Base-by-base conservation (phyloP, 345 rosid species). In the Gossypium herbaceum region DNA sequence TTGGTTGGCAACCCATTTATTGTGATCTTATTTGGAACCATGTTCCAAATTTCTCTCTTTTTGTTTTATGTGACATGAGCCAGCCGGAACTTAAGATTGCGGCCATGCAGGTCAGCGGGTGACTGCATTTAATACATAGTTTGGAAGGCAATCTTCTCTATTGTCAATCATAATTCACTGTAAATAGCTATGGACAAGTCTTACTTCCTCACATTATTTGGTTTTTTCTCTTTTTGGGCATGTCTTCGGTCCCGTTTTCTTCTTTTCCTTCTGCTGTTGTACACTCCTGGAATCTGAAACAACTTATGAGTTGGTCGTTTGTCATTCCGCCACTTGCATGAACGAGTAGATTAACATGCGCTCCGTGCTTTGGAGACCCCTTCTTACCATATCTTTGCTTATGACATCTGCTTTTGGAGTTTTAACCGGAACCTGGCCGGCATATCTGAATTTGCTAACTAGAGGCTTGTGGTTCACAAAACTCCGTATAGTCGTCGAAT, bases 251-350 rank as follows among this genome's bases (percentile, higher is more conserved):
- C 4, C 80, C 79, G 12, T 83, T 81, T 71, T 81, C 88, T 51
- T 84, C 87, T 77, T 83, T 82, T 60, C 79, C 82, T 77, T 87
- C 89, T 0, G 79, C 81, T 17, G 81, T 51, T 68, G 88, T 60
- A 73, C 98, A 90, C 29, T 89, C 93, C 80, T 91, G 91, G 87
- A 87, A 91, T 84, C 94, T 90, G 81, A 88, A 93, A 85, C 98
- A 93, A 75, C 90, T 51, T n/a, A 77, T 83, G 80, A 95, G 98
- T 84, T 95, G 98, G 71, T 95, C 99, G 5, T 93, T 91, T 1
- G 94, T 89, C 24, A 95, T 82, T 47, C 98, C 98, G 84, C 91
- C n/a, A 81, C 94, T 84, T 93, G 99, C 99, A 93, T 93, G 88
- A 95, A 93, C 0, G 94, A 88, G 87, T 93, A 90, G 45, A 95